Conservation (phyloP, 768 basidiomycete genomes). For the Boletus speciosus region DNA sequence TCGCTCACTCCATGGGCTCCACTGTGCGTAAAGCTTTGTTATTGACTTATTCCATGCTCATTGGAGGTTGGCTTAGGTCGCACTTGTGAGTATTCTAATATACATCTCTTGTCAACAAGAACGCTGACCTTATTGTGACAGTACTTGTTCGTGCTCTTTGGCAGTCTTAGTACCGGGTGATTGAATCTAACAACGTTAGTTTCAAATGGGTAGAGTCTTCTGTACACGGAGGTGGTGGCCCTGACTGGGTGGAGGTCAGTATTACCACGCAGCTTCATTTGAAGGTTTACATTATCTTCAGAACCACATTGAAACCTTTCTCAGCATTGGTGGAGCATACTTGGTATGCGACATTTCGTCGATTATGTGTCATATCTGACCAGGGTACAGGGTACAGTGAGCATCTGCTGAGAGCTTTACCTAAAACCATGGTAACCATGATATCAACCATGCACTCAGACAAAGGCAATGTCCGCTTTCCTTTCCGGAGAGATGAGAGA, state of each 20-base stretch:
- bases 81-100: constrained; percentile 39
- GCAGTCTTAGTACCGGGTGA: neutral
- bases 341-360: constrained; percentile 46
- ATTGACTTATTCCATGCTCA: neutral
- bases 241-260: constrained; percentile 84
- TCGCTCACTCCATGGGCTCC: constrained; percentile 84
- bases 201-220: constrained; percentile 97
- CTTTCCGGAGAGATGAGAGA: constrained; percentile 96
- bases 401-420: constrained; percentile 19
- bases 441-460: constrained; percentile 38
- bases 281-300: constrained; percentile 25
- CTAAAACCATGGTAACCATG: neutral
- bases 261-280: neutral
- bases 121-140: constrained; percentile 28
- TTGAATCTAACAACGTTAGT: constrained; percentile 37
- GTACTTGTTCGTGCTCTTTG: constrained; percentile 72
- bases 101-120: neutral
- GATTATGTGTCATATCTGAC: neutral
- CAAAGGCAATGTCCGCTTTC: constrained; percentile 94
- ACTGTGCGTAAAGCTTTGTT: constrained; percentile 45
- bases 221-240: constrained; percentile 74
- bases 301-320: constrained; percentile 82
- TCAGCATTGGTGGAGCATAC: constrained; percentile 85
- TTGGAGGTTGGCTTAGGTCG: constrained; percentile 44
- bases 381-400: constrained; percentile 63